Conservation (phyloP, 805 yeast genomes). For the Kuraishia piskuri region DNA sequence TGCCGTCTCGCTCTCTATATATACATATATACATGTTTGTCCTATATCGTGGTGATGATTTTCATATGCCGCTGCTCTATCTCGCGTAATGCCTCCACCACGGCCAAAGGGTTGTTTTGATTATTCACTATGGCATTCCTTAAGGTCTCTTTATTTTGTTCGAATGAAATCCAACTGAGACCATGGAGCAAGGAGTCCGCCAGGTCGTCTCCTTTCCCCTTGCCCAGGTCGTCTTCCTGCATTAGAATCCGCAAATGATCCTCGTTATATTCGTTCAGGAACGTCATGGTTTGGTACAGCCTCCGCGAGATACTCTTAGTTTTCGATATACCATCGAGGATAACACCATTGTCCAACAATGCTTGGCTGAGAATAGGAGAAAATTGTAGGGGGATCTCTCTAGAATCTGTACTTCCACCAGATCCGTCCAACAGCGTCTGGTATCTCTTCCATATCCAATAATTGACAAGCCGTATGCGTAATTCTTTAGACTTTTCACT, state of each 20-base stretch:
- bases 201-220: constrained; percentile 51
- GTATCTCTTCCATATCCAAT: constrained; percentile 13
- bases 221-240: background rate
- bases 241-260: constrained; percentile 1
- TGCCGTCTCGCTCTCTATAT: too few species aligned
- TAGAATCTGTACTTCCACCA: background rate
- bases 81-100: background rate
- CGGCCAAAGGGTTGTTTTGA: background rate
- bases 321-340: background rate
- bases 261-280: constrained; percentile 13
- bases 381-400: background rate
- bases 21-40: too few species aligned
- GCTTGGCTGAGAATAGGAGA: background rate
- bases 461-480: constrained; percentile 16
- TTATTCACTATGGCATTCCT: background rate
- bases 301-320: constrained; percentile 12
- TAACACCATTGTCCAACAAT: background rate
- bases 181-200: constrained; percentile 62
- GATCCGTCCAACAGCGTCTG: background rate
- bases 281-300: constrained; percentile 17
- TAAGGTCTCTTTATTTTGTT: constrained; percentile 15
- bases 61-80: background rate
- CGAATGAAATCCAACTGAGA: constrained; percentile 39
- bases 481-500: constrained; percentile 13
- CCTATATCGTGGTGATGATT: background rate